Evolutionary conservation across 202 grass and related monocot species (phyloP).

Genomic region (Eragrostis tef): DNA sequence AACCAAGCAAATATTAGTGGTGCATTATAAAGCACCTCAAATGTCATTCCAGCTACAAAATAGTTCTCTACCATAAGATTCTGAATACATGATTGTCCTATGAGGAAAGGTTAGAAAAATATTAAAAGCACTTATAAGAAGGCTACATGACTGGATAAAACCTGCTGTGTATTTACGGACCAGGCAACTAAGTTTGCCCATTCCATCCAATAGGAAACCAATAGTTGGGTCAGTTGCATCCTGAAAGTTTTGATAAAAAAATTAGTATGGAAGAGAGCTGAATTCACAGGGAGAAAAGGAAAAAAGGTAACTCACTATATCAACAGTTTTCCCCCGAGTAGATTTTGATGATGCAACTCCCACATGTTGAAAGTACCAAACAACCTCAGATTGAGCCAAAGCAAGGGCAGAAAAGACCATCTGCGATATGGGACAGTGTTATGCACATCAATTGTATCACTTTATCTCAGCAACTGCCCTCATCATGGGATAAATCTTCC

Average conservation of each 20-base stretch:
- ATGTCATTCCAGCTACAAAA: constrained; percentile 11
- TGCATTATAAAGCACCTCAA: background rate
- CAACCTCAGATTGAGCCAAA: constrained; percentile 83
- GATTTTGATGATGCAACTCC: constrained; percentile 83
- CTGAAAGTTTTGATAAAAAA: constrained; percentile 56
- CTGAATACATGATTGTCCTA: constrained; percentile 6
- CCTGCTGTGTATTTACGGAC: constrained; percentile 98
- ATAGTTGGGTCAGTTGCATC: constrained; percentile 93
- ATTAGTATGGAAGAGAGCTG: constrained; percentile 42
- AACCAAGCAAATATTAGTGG: constrained; percentile 24
- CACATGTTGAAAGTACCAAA: constrained; percentile 98
- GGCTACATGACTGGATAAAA: constrained; percentile 44
- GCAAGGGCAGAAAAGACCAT: constrained; percentile 99
- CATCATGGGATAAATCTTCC: background rate
- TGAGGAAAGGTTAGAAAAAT: constrained; percentile 6
- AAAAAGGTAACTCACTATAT: constrained; percentile 68
- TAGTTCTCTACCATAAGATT: constrained; percentile 4
- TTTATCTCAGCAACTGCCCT: constrained; percentile 21
- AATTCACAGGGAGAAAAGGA: background rate
- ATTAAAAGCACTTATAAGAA: constrained; percentile 13
- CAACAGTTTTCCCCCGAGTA: constrained; percentile 75
- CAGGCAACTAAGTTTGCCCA: constrained; percentile 90
- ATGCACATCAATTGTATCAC: constrained; percentile 32
- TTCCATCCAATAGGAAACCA: constrained; percentile 94
- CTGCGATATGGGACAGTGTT: constrained; percentile 51